Percentiles rank a stretch among this genome's conserved stretches.
Evolutionary conservation across 768 basidiomycete species (phyloP).

Genomic region (Suillus placidus): DNA sequence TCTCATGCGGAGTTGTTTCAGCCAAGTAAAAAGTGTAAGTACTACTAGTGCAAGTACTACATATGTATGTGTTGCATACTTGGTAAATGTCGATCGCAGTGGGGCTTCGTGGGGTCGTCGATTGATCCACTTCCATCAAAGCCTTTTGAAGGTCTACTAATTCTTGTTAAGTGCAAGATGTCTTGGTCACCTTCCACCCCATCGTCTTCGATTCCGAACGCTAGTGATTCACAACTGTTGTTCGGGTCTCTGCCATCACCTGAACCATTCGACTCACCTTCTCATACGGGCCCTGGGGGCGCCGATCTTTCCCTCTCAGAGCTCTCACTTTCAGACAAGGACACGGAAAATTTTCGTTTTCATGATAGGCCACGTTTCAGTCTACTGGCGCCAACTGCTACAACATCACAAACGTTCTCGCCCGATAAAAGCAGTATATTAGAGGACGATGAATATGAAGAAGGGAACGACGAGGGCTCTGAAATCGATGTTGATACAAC

Average conservation of each 20-base stretch:
- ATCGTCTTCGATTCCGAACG: conserved; percentile 30
- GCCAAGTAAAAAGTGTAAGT: not conserved
- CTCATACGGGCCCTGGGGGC: conserved; percentile 44
- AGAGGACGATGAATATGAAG: conserved; percentile 28
- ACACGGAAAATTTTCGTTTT: conserved; percentile 11
- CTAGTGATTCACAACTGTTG: conserved; percentile 44
- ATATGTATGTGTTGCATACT: not conserved
- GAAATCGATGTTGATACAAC: conserved; percentile 20
- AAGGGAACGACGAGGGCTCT: conserved; percentile 13
- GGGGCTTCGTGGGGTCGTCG: not conserved
- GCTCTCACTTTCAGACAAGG: conserved; percentile 47
- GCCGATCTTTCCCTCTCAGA: conserved; percentile 62
- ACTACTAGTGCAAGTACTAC: not conserved
- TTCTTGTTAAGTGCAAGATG: conserved; percentile 17
- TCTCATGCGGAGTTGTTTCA: not conserved
- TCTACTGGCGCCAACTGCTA: conserved; percentile 34
- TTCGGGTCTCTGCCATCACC: conserved; percentile 47
- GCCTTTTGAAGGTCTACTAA: no score
- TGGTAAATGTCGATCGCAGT: not conserved
- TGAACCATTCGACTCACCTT: conserved; percentile 33
- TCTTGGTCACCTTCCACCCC: conserved; percentile 35
- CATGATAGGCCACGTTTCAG: conserved; percentile 37
- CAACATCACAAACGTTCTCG: conserved; percentile 15
- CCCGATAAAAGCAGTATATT: conserved; percentile 28
- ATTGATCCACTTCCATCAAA: not conserved